These are phyloP conservation scores for Clonostachys rhizophaga DNA, from an alignment of 2,329 filamentous ascomycete genomes.

Conservation along the genomic window DNA sequence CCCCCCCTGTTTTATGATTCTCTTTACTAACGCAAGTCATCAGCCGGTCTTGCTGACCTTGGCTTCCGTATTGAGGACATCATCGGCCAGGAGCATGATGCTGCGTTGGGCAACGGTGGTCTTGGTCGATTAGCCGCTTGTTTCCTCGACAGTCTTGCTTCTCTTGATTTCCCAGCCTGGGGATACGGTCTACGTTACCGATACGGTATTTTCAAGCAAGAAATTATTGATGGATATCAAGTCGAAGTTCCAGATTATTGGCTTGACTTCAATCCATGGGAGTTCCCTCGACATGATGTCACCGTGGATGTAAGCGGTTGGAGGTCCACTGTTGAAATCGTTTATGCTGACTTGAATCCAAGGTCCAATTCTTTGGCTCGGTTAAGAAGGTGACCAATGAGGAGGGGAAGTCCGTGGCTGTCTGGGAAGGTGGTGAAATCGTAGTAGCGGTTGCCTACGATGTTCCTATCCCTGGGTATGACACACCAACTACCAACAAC, in stretches of 20 bases:
- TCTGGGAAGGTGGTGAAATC: slow-evolving; percentile 91
- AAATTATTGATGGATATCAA: slow-evolving; percentile 96
- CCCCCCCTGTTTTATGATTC: not conserved
- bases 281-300: slow-evolving; percentile 93
- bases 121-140: slow-evolving; percentile 92
- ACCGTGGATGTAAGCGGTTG: slow-evolving; percentile 67
- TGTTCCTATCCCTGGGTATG: slow-evolving; percentile 85
- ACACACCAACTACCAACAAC: slow-evolving; percentile 91
- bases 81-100: slow-evolving; percentile 91
- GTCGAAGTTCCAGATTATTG: slow-evolving; percentile 98
- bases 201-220: slow-evolving; percentile 99
- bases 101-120: slow-evolving; percentile 92
- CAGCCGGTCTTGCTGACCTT: slow-evolving; percentile 80
- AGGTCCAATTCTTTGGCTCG: slow-evolving; percentile 90
- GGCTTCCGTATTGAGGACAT: slow-evolving; percentile 97
- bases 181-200: slow-evolving; percentile 93
- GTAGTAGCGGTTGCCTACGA: slow-evolving; percentile 93
- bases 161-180: slow-evolving; percentile 94
- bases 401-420: slow-evolving; percentile 66
- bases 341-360: not conserved
- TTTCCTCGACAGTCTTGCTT: slow-evolving; percentile 93
- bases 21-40: not conserved
- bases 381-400: slow-evolving; percentile 73
- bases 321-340: not conserved
- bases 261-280: slow-evolving; percentile 99